Evolutionary conservation across 352 stramenopile species (phyloP), one percentile per base, ranked within the genome.

Genomic region (Phytophthora fragariae): DNA sequence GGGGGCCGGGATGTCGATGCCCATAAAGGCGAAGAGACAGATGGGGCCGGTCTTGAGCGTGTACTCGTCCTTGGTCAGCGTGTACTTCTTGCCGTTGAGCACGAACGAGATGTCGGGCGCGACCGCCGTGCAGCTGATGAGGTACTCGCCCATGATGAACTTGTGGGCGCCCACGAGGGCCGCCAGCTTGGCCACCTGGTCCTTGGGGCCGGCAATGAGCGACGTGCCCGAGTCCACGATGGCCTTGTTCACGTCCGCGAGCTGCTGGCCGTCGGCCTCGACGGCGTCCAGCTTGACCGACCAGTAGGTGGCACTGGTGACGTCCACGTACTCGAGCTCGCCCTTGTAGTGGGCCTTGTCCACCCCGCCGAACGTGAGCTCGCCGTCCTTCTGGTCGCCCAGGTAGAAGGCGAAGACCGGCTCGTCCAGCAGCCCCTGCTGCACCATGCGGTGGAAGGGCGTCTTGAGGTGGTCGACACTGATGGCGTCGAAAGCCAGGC

Each of bases 141-240:
- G 90, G 79, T 98, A 99, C 81, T 99, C 88, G 72, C 96, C 96
- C 70, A 96, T 89, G 66, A 98, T 91, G 70, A 98, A 97, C 39
- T 92, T 81, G 73, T 96, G 95, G 9, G 95, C 97, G 35, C 96
- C 97, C 52, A 98, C 81, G 1, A 83, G 53, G 7, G 81, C 63
- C 19, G 94, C 96, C 49, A 99, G 83, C 54, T 92, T 85, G 39
- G 86, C 81, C 54, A 99, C 88, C 53, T 97, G 86, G 21, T 86
- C 76, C 65, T 91, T 97, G 1, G 97, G 97, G 29, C 97, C 97
- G 2, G 94, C 94, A 53, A 99, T 94, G 8, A 99, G 86, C 57
- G 94, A 99, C 17, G 97, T 99, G 54, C 97, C 97, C 8, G 94
- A 98, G 88, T 99, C 97, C 37, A 99, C 84, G 79, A 99, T 99